phyloP scores from a whole-genome alignment of 495 filamentous ascomycete species.

The Peziza echinospora region DNA sequence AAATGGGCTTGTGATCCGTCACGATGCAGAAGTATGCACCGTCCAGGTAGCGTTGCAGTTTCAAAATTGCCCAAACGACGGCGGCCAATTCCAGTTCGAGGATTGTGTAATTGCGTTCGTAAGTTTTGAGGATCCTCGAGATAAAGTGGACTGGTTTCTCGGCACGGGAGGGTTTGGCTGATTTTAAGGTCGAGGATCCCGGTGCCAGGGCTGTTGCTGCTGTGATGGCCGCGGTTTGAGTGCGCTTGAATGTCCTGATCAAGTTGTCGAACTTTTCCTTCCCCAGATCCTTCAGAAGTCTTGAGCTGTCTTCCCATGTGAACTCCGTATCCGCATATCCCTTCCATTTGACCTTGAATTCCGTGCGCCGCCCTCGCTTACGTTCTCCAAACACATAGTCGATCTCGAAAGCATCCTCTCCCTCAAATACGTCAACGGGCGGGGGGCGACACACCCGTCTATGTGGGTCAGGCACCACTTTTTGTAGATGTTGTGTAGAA shows the following conservation, averaged over 20 bases:
- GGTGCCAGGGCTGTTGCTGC: neutral
- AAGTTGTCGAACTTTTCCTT: neutral
- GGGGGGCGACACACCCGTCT: neutral
- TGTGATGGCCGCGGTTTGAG: neutral
- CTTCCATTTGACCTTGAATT: neutral
- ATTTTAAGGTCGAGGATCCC: neutral
- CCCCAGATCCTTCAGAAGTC: neutral
- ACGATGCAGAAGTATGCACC: neutral
- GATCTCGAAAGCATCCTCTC: neutral
- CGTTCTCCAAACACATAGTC: neutral
- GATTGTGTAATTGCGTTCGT: neutral
- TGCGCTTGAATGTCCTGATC: neutral
- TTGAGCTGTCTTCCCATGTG: neutral
- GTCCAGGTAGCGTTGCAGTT: constrained; percentile 1
- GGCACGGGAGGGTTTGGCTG: too few relatives aligned
- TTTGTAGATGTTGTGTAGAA: neutral
- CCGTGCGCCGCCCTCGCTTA: neutral
- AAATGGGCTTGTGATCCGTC: neutral
- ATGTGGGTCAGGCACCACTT: neutral
- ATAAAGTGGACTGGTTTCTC: neutral
- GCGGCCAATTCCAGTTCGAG: neutral
- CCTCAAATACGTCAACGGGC: neutral
- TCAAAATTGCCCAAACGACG: neutral
- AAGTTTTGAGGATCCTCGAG: neutral
- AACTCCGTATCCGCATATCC: neutral